Evolutionary conservation across 306 rosid genomes (phyloP), one percentile per base, ranked within the genome.

Genomic region (Sesbania bispinosa): DNA sequence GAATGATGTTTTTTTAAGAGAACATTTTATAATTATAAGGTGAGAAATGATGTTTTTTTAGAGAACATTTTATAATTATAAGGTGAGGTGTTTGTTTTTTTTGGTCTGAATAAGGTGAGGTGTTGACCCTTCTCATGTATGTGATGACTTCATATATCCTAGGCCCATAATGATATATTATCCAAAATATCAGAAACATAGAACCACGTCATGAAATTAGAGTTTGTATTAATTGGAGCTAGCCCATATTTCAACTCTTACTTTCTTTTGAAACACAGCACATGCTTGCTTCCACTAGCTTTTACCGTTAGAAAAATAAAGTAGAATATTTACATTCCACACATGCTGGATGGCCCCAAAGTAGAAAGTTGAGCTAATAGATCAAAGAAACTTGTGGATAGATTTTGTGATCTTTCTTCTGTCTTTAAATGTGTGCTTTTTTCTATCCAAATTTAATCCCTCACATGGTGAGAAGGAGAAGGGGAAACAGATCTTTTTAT

Each of bases 401-500:
- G 75, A 24, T 65, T 50, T 20, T 47, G 23, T 33, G 10, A 32
- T n/a, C 29, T 10, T 67, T 8, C 26, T 58, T 43, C 27, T 2
- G 10, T 36, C 36, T 60, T 35, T 6, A 3, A 23, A 36, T 60
- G 27, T 21, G 45, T n/a, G 43, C 16, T 29, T 77, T n/a, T n/a
- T 59, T 32, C 14, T 48, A 23, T 21, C 61, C 75, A 55, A 43
- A 66, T 43, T 32, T 9, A 38, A 53, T 7, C 10, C 50, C 69
- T 57, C 67, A 41, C 73, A 51, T 42, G 67, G 26, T 29, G 7
- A 32, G 32, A 29, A 26, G 2, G 26, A 58, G 30, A 46, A 29
- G 18, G 78, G 82, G 79, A 59, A 55, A 58, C 74, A 64, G 62
- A 57, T 29, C 53, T 9, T n/a, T 65, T 8, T 4, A 15, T 45